phyloP scores from a whole-genome alignment of 2,329 filamentous ascomycete genomes.

The Cephalotrichum gorgonifer region DNA sequence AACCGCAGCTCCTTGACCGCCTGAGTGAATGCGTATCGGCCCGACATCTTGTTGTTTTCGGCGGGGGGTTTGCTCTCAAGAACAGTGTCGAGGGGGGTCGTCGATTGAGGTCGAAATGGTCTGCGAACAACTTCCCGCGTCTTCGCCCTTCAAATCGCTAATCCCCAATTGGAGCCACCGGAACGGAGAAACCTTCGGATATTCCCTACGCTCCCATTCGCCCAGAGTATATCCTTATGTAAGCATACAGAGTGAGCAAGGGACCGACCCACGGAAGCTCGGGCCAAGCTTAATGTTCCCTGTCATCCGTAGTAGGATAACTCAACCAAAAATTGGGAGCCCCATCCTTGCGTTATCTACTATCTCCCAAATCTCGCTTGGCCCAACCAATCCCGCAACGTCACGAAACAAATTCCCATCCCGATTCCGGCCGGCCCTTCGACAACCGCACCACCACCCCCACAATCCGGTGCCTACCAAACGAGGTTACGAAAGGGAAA shows the following conservation, averaged over 20 bases:
- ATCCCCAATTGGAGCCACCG: background rate
- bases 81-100: too few relatives aligned
- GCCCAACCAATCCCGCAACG: too few relatives aligned
- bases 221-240: background rate
- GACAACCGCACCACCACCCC: background rate
- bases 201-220: background rate
- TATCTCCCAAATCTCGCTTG: background rate
- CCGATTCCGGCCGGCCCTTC: background rate
- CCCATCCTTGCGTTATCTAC: background rate
- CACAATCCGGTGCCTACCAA: background rate
- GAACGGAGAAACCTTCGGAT: background rate
- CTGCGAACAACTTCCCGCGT: background rate
- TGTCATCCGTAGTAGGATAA: background rate
- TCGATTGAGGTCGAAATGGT: too few relatives aligned
- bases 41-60: conserved; percentile 56
- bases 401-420: background rate
- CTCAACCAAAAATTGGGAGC: background rate
- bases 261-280: background rate
- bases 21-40: conserved; percentile 86
- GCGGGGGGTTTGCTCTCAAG: background rate
- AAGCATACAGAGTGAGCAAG: too few relatives aligned
- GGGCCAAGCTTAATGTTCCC: background rate
- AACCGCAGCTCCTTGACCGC: conserved; percentile 92
- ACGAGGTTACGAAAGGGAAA: background rate
- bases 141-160: background rate